phyloP scores from a whole-genome alignment of 169 alveolate species.

The Amoebophrya sp. region DNA sequence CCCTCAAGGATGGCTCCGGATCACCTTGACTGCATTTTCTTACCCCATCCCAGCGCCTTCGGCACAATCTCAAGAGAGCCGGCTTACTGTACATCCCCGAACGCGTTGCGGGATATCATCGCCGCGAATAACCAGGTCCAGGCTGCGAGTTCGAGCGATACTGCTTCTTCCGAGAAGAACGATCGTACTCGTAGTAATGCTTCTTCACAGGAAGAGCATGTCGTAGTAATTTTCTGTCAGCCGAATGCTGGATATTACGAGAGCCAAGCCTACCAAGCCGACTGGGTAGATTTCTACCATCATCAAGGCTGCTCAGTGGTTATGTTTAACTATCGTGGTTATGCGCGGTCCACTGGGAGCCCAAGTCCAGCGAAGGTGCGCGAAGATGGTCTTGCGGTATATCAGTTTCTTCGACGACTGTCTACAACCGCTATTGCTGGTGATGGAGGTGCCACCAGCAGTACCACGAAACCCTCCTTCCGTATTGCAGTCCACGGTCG shows the following conservation, averaged over 20 bases:
- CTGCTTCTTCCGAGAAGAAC: no score
- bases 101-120: no score
- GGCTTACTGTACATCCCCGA: no score
- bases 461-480: no score
- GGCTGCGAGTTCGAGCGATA: background rate
- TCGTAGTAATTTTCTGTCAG: constrained; percentile 18
- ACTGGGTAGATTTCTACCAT: constrained; percentile 36
- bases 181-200: no score
- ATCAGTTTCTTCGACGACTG: background rate
- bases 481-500: constrained; percentile 1
- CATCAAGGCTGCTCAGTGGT: constrained; percentile 4
- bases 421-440: no score
- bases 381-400: background rate
- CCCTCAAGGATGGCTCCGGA: no score
- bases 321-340: constrained; percentile 33
- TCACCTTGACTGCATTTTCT: no score
- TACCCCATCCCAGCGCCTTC: no score
- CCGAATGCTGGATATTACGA: constrained; percentile 36
- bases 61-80: no score
- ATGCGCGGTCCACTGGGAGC: background rate
- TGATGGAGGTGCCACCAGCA: no score
- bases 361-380: background rate
- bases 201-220: no score
- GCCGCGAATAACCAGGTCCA: background rate
- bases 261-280: constrained; percentile 28